Base-by-base conservation (phyloP, 148 eudicot species). In the Chenopodium quinoa region DNA sequence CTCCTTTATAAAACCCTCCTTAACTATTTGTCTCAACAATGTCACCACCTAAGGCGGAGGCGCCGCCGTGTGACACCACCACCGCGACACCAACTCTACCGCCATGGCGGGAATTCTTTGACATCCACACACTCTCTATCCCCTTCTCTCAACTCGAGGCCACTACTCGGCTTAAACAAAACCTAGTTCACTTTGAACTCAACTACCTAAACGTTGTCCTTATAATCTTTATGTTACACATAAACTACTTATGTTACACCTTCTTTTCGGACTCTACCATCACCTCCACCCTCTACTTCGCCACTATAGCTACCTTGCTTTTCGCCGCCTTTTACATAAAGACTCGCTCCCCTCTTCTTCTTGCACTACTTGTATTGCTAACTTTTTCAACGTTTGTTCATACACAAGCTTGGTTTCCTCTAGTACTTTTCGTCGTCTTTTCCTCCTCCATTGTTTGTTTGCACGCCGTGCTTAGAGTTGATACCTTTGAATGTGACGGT, bases 21-120 rank as follows among this genome's bases (percentile, higher is more conserved):
- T 34, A 3, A 34, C 44, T 40, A 40, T 40, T 40, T 40, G 44
- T 40, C 44, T 6, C 47, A 11, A 12, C 19, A 71, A 72, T 37
- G 63, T 60, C 11, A 29, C n/a, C 54, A 6, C 74, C 23, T 10
- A 52, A 52, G 56, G 56, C 56, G 56, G 56, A 8, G 16, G 16
- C 56, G 2, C 3, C 2, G 4, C 8, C 69, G 8, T 40, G 44
- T 25, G 70, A 32, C 72, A 68, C 32, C 72, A 31, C 72, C 72
- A 2, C 22, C 9, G 7, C 9, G n/a, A 32, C 71, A 44, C 79
- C 70, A 76, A 80, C 4, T 73, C 78, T 40, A 90, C 87, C 31
- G 27, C 90, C 92, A 37, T 91, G 94, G 92, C 71, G 83, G n/a
- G 87, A 81, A n/a, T 80, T 91, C 79, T n/a, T 90, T 56, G 40